Evolutionary conservation across 805 yeast genomes (phyloP).

Genomic region (Saccharomyces paradoxus): DNA sequence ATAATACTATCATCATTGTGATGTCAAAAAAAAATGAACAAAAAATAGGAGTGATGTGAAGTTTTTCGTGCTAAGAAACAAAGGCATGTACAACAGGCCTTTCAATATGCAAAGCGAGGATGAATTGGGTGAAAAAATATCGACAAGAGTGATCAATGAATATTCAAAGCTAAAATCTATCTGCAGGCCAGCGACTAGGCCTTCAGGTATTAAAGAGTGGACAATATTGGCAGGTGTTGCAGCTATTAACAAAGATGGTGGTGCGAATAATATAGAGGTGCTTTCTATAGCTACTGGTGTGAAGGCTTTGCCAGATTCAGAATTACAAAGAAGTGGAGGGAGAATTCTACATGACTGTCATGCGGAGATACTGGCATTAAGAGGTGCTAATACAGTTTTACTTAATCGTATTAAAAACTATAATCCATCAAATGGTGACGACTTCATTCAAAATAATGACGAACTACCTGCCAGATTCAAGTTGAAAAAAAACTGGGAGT

Average conservation of each 20-base stretch:
- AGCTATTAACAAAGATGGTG: conserved; percentile 24
- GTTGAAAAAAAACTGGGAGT: conserved; percentile 32
- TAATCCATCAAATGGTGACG: conserved; percentile 7
- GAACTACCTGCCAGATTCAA: conserved; percentile 13
- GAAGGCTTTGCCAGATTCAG: conserved; percentile 57
- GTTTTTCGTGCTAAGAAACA: background rate
- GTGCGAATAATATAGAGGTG: conserved; percentile 19
- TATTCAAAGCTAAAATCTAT: conserved; percentile 30
- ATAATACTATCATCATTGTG: background rate
- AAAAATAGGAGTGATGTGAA: background rate
- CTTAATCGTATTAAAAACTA: conserved; percentile 37
- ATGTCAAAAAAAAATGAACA: background rate
- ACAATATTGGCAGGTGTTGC: conserved; percentile 75
- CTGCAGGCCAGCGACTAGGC: conserved; percentile 53
- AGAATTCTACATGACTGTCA: conserved; percentile 75
- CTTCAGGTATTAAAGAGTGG: conserved; percentile 72
- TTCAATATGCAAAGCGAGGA: background rate
- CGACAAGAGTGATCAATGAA: conserved; percentile 9
- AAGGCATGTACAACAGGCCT: background rate
- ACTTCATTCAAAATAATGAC: background rate
- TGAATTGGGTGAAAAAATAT: conserved; percentile 15
- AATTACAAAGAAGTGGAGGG: conserved; percentile 42
- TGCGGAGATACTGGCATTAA: conserved; percentile 71
- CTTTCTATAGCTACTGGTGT: conserved; percentile 72
- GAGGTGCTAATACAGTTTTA: conserved; percentile 60